Base-by-base conservation (phyloP, 306 rosid species). In the Canavalia ensiformis region DNA sequence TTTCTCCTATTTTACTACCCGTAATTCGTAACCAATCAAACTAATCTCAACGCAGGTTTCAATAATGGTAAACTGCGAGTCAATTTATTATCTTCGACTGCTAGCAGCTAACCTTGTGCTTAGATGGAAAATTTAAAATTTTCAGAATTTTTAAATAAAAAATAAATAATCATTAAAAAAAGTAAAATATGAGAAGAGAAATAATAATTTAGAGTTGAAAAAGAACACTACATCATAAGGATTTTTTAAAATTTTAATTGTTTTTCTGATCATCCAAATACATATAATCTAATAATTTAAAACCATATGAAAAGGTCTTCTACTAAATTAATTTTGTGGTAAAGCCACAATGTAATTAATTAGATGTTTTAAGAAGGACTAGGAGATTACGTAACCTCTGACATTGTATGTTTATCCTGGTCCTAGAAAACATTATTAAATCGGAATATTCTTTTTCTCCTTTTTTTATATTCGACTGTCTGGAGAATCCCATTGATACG, bases 341-440 rank as follows among this genome's bases (percentile, higher is more conserved):
- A 62, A 65, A 41, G 47, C 25, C 74, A 81, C 47, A 42, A 11
- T 34, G 8, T 42, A 41, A 49, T 28, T 39, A n/a, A 54, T 52
- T 78, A 58, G 72, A 66, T 73, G 49, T 47, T 41, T 44, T 10
- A 54, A 63, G 80, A 81, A 33, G 72, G 72, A 31, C 79, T 51
- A 11, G 49, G 69, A 44, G 44, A 55, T 7, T 78, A 44, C 57
- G 28, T 44, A 63, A 83, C 63, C 45, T 30, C 29, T 44, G 76
- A 42, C 35, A 13, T 65, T 67, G 69, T 13, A 10, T 55, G 67
- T 56, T 62, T 37, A 37, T 54, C 76, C 33, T 35, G 72, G 52
- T 80, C 34, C 12, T 55, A 29, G 37, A 44, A 55, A 66, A 41
- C 78, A 81, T 6, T 8, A 31, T 46, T 64, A 71, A 64, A 49